Evolutionary conservation across 768 basidiomycete species (phyloP), one percentile per base, ranked within the genome.

Genomic region (Hygrocybe punicea): DNA sequence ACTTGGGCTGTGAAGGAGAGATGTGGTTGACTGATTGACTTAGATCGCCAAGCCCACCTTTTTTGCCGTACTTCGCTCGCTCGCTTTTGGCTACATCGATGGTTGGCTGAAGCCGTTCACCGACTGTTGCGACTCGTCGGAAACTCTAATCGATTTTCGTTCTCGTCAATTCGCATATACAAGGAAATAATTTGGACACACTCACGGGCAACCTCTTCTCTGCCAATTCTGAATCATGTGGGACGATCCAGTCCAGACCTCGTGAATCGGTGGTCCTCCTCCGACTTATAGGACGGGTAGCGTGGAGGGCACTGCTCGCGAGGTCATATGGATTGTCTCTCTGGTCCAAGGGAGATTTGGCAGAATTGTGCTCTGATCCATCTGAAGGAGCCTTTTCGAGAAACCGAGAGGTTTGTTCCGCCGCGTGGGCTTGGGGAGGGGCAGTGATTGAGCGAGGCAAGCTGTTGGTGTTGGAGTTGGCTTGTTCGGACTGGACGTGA

Each of bases 51-150:
- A 58, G 46, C 57, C 37, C 45, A 69, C 78, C 81, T 69, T 80
- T 81, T 24, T 61, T 49, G 0, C 75, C 73, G 55, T 76, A 82
- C 54, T 79, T 83, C 21, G 69, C 66, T 53, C 74, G 75, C 62
- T 84, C 80, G 0, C n/a, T 11, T 6, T 62, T 63, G 1, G 87
- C 86, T 2, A 73, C 66, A 0, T 71, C 59, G 2, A 87, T 65
- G 0, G 85, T 88, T 3, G 83, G 82, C 16, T 72, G 42, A 4
- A 89, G 66, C 4, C 87, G 78, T 51, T 85, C 80, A 8, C 74
- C 73, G 0, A 85, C 67, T 0, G 79, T 81, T 55, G 25, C 17
- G 6, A 16, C 11, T 29, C 29, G 21, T n/a, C 16, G 3, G 49
- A 11, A 13, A 23, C 21, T 17, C 49, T 36, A n/a, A 6, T 29